Percentiles rank a stretch among this genome's conserved stretches.
These are phyloP conservation scores for Thamnidium elegans DNA, from an alignment of 192 early-diverging fungal species.

Conservation along the genomic window DNA sequence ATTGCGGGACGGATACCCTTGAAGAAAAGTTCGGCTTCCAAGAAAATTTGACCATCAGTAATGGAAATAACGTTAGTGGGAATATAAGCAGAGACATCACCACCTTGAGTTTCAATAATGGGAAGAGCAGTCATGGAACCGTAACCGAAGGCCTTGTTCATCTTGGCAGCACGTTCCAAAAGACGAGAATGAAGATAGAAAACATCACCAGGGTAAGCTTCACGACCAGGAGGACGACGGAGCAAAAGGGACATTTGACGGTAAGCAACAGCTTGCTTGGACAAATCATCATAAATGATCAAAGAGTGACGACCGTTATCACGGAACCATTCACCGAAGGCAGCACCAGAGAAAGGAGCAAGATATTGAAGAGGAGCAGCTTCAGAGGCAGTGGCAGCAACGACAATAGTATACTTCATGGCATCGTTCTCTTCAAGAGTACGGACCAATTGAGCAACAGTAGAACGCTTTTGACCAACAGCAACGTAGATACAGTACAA, in stretches of 20 bases:
- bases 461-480: slow-evolving; percentile 99
- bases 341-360: slow-evolving; percentile 97
- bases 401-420: slow-evolving; percentile 97
- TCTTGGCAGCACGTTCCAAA: slow-evolving; percentile 98
- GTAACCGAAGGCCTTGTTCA: slow-evolving; percentile 93
- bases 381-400: slow-evolving; percentile 99
- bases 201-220: slow-evolving; percentile 99
- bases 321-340: slow-evolving; percentile 99
- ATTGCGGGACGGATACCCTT: slow-evolving; percentile 99
- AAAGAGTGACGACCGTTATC: slow-evolving; percentile 97
- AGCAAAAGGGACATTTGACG: slow-evolving; percentile 99
- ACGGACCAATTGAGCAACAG: slow-evolving; percentile 98
- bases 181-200: slow-evolving; percentile 99
- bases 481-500: slow-evolving; percentile 99
- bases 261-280: slow-evolving; percentile 99
- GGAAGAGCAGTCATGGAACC: slow-evolving; percentile 98
- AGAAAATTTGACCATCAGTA: slow-evolving; percentile 99
- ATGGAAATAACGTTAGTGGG: slow-evolving; percentile 99
- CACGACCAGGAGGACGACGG: slow-evolving; percentile 99
- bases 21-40: slow-evolving; percentile 99
- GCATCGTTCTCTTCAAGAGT: slow-evolving; percentile 98
- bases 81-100: slow-evolving; percentile 99
- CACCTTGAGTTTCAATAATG: slow-evolving; percentile 99
- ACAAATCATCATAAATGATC: slow-evolving; percentile 99
- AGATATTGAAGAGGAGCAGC: slow-evolving; percentile 98